Conservation (phyloP, 495 filamentous ascomycete genomes). For the Bombardia bombarda region DNA sequence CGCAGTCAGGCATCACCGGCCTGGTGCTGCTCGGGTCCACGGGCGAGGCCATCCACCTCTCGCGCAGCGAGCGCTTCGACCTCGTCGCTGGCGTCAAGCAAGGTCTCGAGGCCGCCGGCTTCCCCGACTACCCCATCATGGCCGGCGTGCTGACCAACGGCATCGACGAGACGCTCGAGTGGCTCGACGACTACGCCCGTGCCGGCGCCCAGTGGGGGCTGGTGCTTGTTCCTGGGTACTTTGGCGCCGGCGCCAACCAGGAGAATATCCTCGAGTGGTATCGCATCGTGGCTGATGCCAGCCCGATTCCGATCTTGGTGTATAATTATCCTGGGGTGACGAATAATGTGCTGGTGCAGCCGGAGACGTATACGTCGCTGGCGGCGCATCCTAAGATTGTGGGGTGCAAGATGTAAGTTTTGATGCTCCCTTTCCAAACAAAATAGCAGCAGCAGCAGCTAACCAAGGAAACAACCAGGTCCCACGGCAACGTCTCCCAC, state of each 20-base stretch:
- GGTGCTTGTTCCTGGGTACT: conserved; percentile 51
- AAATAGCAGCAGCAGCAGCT: no score
- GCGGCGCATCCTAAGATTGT: conserved; percentile 53
- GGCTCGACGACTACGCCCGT: conserved; percentile 45
- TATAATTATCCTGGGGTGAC: conserved; percentile 63
- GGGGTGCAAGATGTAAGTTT: conserved; percentile 53
- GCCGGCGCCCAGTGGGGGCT: conserved; percentile 60
- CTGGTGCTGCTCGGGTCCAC: conserved; percentile 61
- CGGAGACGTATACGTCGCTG: conserved; percentile 46
- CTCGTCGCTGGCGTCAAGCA: conserved; percentile 47
- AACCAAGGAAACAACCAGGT: no score
- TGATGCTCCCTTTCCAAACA: no score
- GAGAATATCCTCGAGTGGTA: conserved; percentile 47
- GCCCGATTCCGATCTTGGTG: conserved; percentile 48
- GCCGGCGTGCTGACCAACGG: conserved; percentile 57
- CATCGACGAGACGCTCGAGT: conserved; percentile 54
- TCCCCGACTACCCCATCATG: conserved; percentile 55
- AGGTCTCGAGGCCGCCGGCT: conserved; percentile 48
- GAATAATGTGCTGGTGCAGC: conserved; percentile 48
- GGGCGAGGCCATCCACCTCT: conserved; percentile 61
- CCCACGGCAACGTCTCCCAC: conserved; percentile 54
- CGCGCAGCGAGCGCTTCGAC: conserved; percentile 47
- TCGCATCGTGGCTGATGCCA: conserved; percentile 42
- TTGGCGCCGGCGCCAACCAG: conserved; percentile 40
- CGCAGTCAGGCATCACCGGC: conserved; percentile 51